Evolutionary conservation across 148 eudicot species (phyloP), one percentile per base, ranked within the genome.

Genomic region (Dianthus caryophyllus): DNA sequence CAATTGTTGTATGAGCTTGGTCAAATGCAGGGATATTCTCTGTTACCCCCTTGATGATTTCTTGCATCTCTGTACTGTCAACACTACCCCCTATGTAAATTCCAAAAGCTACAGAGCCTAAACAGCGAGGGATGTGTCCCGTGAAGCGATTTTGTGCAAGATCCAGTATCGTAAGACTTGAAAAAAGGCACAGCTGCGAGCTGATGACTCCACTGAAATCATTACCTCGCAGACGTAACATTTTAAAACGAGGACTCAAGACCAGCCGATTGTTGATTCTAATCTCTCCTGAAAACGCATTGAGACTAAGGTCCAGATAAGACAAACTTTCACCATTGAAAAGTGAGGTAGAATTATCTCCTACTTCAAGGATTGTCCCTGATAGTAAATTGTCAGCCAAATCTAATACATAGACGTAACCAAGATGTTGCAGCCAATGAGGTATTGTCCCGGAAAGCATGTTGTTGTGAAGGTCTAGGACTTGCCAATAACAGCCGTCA

Each of bases 1-100:
- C 87, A 14, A 77, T 21, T 16, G 30, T 58, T 21, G 62, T 8
- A 18, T 22, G 16, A 56, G 60, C 60, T 36, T 26, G 16, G 41
- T 14, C n/a, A 8, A 20, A 6, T 30, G 41, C 62, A 0, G 9
- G 11, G 17, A 58, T 17, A 4, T 17, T 22, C 62, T 58, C 43
- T 16, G 16, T 2, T 30, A 17, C 41, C 17, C 62, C 17, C 31
- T 58, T 58, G 62, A 58, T 31, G 43, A n/a, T 30, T 30, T 58
- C 62, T 12, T 56, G 17, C 27, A 15, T 13, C 33, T 16, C 31
- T n/a, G n/a, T n/a, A n/a, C n/a, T n/a, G n/a, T n/a, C n/a, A n/a
- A n/a, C n/a, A n/a, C n/a, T n/a, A n/a, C n/a, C n/a, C n/a, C n/a
- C n/a, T n/a, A n/a, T n/a, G n/a, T n/a, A n/a, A n/a, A n/a, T n/a